Evolutionary conservation across 2,329 filamentous ascomycete genomes (phyloP), one percentile per base, ranked within the genome.

Genomic region (Alternaria postmessia): DNA sequence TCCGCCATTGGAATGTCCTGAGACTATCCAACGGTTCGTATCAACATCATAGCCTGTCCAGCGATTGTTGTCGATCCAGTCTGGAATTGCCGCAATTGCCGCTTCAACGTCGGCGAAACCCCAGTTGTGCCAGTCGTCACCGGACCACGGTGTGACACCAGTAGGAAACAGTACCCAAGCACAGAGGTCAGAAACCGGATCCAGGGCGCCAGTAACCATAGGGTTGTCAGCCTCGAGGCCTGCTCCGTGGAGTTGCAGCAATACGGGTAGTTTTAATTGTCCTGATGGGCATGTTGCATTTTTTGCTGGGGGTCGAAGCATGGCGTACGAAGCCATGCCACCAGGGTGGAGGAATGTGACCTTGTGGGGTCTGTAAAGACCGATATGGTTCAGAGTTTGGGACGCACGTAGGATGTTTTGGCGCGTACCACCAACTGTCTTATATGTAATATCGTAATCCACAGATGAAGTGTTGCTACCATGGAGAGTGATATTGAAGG

Each of bases 51-150:
- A 79, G 0, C 85, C 84, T 47, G 71, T 63, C 86, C 86, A 88
- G 3, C 66, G 70, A 30, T 80, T 74, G 9, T 72, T 64, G 20
- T 78, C 55, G n/a, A 85, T 84, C 86, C 86, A 88, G 20, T 73
- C 58, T 16, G 80, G 75, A 42, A 88, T 82, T 34, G 81, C 80
- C 5, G 70, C 67, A 6, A 87, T 71, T 4, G 85, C 84, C 64
- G 84, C 83, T 73, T 86, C 80, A 28, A 85, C 79, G 71, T 88
- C 86, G 20, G 82, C 78, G 64, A 84, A 83, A 0, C 86, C 86
- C 85, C 85, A 88, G 5, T 78, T 81, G 68, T 88, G 86, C 86
- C 86, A 88, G 66, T 88, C 86, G 71, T 88, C 86, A 24, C 83
- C 83, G 65, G 84, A 85, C 86, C 86, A 88, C 6, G 84, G 74